Evolutionary conservation across 805 yeast genomes (phyloP), one percentile per base, ranked within the genome.

Genomic region (Candida boleticola): DNA sequence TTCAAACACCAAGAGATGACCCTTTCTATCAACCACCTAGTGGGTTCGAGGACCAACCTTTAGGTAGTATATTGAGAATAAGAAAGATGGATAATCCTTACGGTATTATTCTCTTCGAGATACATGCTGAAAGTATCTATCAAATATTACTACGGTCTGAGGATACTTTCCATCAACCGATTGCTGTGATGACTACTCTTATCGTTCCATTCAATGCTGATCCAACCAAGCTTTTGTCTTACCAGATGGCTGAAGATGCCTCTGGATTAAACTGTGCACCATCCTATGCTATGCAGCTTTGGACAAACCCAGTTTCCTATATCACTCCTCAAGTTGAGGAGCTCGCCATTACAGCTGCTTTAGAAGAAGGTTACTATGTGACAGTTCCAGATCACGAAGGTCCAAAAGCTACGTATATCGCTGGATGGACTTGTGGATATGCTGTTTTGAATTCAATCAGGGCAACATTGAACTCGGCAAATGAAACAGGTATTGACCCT

Each of bases 341-440:
- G 45, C 19, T 40, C 13, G 35, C 46, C 10, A 38, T 54, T 37
- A 42, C 46, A 25, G 37, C 46, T 1, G 34, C 10, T 16, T 30
- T 30, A 29, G 34, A 40, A 16, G 41, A 55, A 23, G 73, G 72
- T 5, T 66, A 60, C 51, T 60, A 50, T 43, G 68, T 66, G 4
- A 57, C 60, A 0, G 50, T 54, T 4, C 61, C 71, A 0, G 71
- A 65, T 46, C 62, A 64, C 40, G 65, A 66, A 42, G 71, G 72
- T 3, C 57, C 59, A 3, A 52, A 53, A 19, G 52, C 62, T 1
- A 57, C 63, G 1, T 67, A 58, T 41, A 50, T 61, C 5, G 68
- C 56, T n/a, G 68, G 66, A 2, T 40, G 50, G 20, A 60, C 53
- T 37, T 54, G 65, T 3, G 71, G 63, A 0, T 53, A 59, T 6